Percentiles rank a stretch among this genome's conserved stretches.
Conservation (phyloP, 2,329 filamentous ascomycete genomes). For the Neoarthrinium moseri region DNA sequence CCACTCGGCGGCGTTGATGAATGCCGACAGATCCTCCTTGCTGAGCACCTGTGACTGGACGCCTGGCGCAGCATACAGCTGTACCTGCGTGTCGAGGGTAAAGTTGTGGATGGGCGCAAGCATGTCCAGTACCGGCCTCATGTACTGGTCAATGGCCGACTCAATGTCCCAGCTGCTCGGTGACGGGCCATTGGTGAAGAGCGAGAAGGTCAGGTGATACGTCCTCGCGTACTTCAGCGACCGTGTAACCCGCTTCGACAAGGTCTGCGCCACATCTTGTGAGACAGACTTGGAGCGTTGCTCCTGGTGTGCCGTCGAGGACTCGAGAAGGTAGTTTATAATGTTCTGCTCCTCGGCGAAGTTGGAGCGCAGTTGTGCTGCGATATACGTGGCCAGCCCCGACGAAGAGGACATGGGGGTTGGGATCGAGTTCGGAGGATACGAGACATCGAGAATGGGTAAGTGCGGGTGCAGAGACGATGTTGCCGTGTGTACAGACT, state of each 20-base stretch:
- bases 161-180: slow-evolving; percentile 94
- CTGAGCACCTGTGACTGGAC: slow-evolving; percentile 64
- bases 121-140: slow-evolving; percentile 77
- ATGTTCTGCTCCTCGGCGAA: slow-evolving; percentile 89
- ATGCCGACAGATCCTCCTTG: slow-evolving; percentile 86
- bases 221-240: slow-evolving; percentile 90
- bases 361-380: slow-evolving; percentile 71
- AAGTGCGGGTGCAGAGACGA: slow-evolving; percentile 68
- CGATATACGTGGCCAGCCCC: slow-evolving; percentile 72
- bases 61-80: slow-evolving; percentile 80
- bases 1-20: slow-evolving; percentile 98
- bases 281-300: slow-evolving; percentile 43
- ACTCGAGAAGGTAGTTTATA: slow-evolving; percentile 71
- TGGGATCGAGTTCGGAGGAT: slow-evolving; percentile 67
- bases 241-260: slow-evolving; percentile 72
- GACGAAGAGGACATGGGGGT: slow-evolving; percentile 69
- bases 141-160: slow-evolving; percentile 73
- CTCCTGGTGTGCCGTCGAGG: slow-evolving; percentile 51
- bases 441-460: slow-evolving; percentile 74
- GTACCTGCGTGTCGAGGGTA: slow-evolving; percentile 92
- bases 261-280: slow-evolving; percentile 52
- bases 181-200: slow-evolving; percentile 76
- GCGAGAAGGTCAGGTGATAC: slow-evolving; percentile 93
- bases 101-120: slow-evolving; percentile 88
- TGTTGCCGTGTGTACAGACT: slow-evolving; percentile 45